A percentile compares a stretch with the other conserved stretches of the same genome.
Conservation (phyloP, 495 filamentous ascomycete genomes). For the Tuber melanosporum region DNA sequence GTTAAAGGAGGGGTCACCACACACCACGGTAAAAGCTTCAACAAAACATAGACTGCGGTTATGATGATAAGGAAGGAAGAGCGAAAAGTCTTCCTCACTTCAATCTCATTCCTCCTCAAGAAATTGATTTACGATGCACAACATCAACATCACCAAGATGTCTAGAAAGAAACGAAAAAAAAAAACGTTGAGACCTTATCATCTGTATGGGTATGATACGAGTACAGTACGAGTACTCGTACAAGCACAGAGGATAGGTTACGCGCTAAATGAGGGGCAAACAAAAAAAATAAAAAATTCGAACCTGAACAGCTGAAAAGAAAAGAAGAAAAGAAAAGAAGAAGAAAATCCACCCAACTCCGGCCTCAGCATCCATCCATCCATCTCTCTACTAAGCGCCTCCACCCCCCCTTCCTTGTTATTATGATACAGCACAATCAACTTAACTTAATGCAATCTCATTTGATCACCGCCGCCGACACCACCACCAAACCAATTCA, state of each 20-base stretch:
- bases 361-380: not conserved
- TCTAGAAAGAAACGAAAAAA: not conserved
- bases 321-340: not conserved
- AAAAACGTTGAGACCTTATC: not conserved
- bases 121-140: not conserved
- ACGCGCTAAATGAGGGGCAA: not conserved
- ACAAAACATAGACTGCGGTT: not conserved
- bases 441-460: not conserved
- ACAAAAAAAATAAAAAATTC: not conserved
- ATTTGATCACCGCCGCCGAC: too few relatives aligned
- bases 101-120: not conserved
- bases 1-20: not conserved
- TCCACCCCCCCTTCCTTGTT: not conserved
- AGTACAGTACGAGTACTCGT: not conserved
- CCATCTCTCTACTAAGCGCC: not conserved
- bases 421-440: not conserved
- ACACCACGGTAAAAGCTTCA: not conserved
- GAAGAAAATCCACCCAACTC: not conserved
- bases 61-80: too few relatives aligned
- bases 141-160: too few relatives aligned
- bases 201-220: not conserved
- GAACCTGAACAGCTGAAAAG: not conserved
- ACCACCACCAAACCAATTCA: not conserved
- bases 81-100: not conserved
- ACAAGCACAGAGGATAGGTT: not conserved